Evolutionary conservation across 441 rosid species (phyloP).

Genomic region (Mallotus repandus): DNA sequence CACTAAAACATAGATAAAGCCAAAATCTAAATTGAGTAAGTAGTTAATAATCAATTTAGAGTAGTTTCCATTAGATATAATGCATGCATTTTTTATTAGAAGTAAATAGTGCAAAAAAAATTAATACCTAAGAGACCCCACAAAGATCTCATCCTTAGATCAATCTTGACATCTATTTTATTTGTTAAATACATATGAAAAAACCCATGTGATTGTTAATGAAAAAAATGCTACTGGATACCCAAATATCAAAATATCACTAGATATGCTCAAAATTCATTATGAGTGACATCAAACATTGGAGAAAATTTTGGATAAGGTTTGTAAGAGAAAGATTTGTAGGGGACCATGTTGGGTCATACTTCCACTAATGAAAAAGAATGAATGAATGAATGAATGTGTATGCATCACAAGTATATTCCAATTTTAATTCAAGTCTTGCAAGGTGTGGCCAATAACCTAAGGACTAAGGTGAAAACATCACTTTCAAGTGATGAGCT

Average conservation of each 20-base stretch:
- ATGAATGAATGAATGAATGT: not conserved
- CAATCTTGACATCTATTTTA: not conserved
- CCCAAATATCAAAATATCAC: not conserved
- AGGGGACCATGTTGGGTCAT: constrained; percentile 29
- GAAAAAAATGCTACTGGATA: not conserved
- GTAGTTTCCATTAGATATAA: constrained; percentile 13
- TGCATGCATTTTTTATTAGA: constrained; percentile 30
- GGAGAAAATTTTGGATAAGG: constrained; percentile 16
- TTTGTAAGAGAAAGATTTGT: constrained; percentile 11
- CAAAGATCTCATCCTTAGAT: constrained; percentile 17
- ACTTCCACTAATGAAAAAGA: constrained; percentile 23
- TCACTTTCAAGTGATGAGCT: constrained; percentile 10
- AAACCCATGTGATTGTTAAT: constrained; percentile 25
- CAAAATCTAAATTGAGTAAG: not conserved
- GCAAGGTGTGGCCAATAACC: not conserved
- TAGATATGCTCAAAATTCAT: not conserved
- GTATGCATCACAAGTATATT: not conserved
- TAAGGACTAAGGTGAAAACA: not conserved
- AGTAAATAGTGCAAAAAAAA: not conserved
- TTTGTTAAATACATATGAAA: not conserved
- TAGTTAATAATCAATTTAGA: not conserved
- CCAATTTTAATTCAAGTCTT: constrained; percentile 10
- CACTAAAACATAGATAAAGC: not conserved
- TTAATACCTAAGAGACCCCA: constrained; percentile 9
- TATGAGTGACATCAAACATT: constrained; percentile 3